Evolutionary conservation across 2,329 filamentous ascomycete genomes (phyloP).

Genomic region (Paecilomyces formosus): DNA sequence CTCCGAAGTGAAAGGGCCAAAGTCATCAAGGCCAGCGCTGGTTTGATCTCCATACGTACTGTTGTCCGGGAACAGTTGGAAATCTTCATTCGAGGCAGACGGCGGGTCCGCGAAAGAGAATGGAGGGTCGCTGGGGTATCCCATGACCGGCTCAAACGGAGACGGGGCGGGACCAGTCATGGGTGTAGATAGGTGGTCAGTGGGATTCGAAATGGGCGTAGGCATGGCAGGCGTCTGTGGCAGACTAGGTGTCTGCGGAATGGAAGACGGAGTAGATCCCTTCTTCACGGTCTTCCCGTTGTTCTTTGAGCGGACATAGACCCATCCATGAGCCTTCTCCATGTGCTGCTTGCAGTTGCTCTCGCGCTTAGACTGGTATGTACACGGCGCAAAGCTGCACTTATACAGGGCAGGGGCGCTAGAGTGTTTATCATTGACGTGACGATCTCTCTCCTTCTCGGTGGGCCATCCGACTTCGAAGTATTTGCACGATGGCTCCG

Average conservation of each 20-base stretch:
- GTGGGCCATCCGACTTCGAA: constrained; percentile 87
- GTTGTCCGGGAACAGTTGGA: constrained; percentile 16
- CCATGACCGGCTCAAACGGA: constrained; percentile 11
- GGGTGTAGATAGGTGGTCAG: constrained; percentile 45
- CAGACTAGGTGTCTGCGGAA: constrained; percentile 50
- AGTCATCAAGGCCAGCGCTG: constrained; percentile 10
- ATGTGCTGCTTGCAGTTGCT: constrained; percentile 98
- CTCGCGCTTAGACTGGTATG: constrained; percentile 91
- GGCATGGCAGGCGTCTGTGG: constrained; percentile 53
- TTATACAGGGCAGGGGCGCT: constrained; percentile 70
- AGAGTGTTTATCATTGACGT: constrained; percentile 94
- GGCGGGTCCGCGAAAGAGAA: constrained; percentile 23
- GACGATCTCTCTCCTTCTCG: constrained; percentile 93
- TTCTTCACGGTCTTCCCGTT: constrained; percentile 60
- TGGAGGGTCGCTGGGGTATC: constrained; percentile 10
- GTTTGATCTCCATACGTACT: constrained; percentile 10
- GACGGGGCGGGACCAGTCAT: constrained; percentile 20
- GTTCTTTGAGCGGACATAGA: constrained; percentile 86
- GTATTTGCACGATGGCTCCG: constrained; percentile 77
- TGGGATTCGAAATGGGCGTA: constrained; percentile 52
- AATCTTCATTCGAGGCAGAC: constrained; percentile 14
- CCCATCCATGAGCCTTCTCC: constrained; percentile 91
- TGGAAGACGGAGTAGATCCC: constrained; percentile 38
- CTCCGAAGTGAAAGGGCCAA: constrained; percentile 11
- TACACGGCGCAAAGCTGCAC: constrained; percentile 75